phyloP scores from a whole-genome alignment of 768 basidiomycete genomes.

The Fistulinella prunicolor region DNA sequence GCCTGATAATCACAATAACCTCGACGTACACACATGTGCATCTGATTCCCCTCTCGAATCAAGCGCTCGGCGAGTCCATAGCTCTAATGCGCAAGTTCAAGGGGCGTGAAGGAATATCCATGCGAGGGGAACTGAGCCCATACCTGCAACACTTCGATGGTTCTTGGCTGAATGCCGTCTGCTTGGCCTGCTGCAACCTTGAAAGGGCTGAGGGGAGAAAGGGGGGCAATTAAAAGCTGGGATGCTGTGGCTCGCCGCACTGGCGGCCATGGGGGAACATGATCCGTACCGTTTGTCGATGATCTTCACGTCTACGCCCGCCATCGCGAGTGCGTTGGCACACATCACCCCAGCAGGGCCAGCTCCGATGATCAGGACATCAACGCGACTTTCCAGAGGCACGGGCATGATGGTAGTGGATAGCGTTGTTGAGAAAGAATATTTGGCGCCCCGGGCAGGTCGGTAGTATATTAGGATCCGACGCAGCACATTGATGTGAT shows the following conservation, averaged over 20 bases:
- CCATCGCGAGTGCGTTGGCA: conserved; percentile 48
- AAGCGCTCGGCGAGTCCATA: conserved; percentile 72
- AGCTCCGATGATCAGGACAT: conserved; percentile 49
- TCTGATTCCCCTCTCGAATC: conserved; percentile 60
- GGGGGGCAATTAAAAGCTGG: background rate
- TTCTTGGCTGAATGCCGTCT: conserved; percentile 55
- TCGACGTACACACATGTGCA: conserved; percentile 61
- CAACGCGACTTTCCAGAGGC: conserved; percentile 33
- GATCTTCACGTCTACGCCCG: conserved; percentile 44
- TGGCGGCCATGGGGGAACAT: background rate
- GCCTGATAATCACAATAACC: background rate
- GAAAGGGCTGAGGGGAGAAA: conserved; percentile 34
- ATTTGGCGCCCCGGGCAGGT: too few relatives aligned
- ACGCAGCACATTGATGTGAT: too few relatives aligned
- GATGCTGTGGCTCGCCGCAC: background rate
- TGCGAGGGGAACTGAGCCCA: too few relatives aligned
- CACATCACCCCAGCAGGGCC: conserved; percentile 66
- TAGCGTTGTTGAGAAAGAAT: background rate
- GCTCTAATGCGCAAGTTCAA: conserved; percentile 43
- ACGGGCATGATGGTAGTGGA: conserved; percentile 5
- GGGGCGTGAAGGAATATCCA: background rate
- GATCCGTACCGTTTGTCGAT: conserved; percentile 43
- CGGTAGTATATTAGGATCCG: too few relatives aligned
- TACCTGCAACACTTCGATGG: conserved; percentile 53
- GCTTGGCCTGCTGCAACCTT: conserved; percentile 49